Percentiles rank a stretch among this genome's conserved stretches.
These are phyloP conservation scores for Pyropia yezoensis DNA, from an alignment of 23 red algal species.

Conservation along the genomic window DNA sequence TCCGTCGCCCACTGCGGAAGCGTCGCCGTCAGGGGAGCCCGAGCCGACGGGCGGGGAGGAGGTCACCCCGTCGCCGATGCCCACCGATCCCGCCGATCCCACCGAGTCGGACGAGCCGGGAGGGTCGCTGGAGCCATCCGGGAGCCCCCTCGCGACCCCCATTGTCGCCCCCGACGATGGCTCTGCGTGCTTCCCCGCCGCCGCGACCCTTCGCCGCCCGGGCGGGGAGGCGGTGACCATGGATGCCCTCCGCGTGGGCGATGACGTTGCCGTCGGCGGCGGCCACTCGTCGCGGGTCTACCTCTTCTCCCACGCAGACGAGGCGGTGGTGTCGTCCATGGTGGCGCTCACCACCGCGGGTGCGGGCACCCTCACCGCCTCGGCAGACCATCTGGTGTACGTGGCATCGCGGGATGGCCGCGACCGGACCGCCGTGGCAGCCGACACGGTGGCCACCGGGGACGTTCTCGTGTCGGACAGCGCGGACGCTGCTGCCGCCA, in stretches of 20 bases:
- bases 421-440: too few relatives aligned
- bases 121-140: too few relatives aligned
- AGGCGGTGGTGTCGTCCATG: slow-evolving; percentile 7
- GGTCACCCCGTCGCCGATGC: too few relatives aligned
- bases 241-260: slow-evolving; percentile 27
- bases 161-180: slow-evolving; percentile 6
- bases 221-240: slow-evolving; percentile 8
- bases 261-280: slow-evolving; percentile 10
- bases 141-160: too few relatives aligned
- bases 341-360: slow-evolving; percentile 17
- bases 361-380: slow-evolving; percentile 9
- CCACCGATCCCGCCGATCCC: too few relatives aligned
- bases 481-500: not conserved
- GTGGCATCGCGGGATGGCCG: not conserved
- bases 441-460: too few relatives aligned
- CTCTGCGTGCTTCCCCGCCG: slow-evolving; percentile 47
- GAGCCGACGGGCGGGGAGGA: too few relatives aligned
- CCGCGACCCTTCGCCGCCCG: slow-evolving; percentile 3
- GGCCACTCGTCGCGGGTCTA: slow-evolving; percentile 9
- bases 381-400: slow-evolving; percentile 38
- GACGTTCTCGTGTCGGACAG: too few relatives aligned
- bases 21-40: too few relatives aligned
- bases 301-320: slow-evolving; percentile 24
- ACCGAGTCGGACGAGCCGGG: too few relatives aligned
- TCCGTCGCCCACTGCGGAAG: too few relatives aligned